Percentiles rank a stretch among this genome's conserved stretches.
These are phyloP conservation scores for Cordyceps cicadae DNA, from an alignment of 2,329 filamentous ascomycete genomes.

Conservation along the genomic window DNA sequence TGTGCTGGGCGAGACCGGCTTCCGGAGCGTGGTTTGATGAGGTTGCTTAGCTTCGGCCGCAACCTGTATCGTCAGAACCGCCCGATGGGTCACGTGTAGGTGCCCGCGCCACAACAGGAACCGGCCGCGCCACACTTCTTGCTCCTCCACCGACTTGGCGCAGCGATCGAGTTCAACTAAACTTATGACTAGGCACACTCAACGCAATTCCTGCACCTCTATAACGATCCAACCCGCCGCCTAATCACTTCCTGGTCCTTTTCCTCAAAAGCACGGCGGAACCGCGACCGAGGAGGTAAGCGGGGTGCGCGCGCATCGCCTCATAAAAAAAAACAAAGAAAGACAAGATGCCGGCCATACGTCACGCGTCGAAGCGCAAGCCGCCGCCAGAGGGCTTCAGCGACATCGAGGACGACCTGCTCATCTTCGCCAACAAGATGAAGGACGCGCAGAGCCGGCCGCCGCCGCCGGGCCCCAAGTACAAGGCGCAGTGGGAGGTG, in stretches of 20 bases:
- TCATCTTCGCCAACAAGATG: constrained; percentile 85
- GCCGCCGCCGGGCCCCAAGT: constrained; percentile 68
- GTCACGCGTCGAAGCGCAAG: constrained; percentile 68
- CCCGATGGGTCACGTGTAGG: constrained; percentile 6
- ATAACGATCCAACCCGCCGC: no score
- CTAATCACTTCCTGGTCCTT: no score
- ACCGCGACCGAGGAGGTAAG: no score
- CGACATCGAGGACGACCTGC: constrained; percentile 78
- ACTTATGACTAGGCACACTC: neutral
- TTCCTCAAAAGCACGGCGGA: no score
- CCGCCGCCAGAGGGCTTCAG: constrained; percentile 78
- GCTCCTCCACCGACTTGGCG: neutral
- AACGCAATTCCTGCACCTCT: no score
- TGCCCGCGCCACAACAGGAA: neutral
- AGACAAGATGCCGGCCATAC: constrained; percentile 62
- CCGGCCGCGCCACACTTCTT: neutral
- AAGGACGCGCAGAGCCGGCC: constrained; percentile 90
- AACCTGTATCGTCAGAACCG: constrained; percentile 5
- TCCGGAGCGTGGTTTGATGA: constrained; percentile 9
- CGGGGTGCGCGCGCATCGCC: no score
- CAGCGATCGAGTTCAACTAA: neutral
- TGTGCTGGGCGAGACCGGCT: constrained; percentile 3
- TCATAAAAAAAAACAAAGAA: no score
- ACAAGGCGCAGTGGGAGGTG: constrained; percentile 92
- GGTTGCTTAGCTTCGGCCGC: constrained; percentile 10